A percentile compares a stretch with the other conserved stretches of the same genome.
Conservation (phyloP, 2,329 filamentous ascomycete species). For the Mycosphaerella sp. region DNA sequence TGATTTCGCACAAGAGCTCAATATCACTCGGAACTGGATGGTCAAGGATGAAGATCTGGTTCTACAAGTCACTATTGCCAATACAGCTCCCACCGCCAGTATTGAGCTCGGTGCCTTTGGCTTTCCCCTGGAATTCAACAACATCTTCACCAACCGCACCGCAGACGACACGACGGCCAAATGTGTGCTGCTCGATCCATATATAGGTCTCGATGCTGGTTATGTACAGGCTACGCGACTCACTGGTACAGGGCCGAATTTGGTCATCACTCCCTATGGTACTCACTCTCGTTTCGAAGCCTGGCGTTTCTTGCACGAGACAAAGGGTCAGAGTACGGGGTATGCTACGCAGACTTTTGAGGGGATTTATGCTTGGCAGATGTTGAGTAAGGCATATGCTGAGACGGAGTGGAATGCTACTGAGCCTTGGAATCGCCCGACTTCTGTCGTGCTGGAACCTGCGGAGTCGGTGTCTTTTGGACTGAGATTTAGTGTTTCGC, state of each 20-base stretch:
- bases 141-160: constrained; percentile 50
- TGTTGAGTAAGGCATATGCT: constrained; percentile 49
- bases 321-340: constrained; percentile 30
- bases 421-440: constrained; percentile 51
- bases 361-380: constrained; percentile 56
- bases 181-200: constrained; percentile 54
- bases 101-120: constrained; percentile 54
- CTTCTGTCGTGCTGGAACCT: constrained; percentile 41
- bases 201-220: constrained; percentile 54
- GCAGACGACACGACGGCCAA: constrained; percentile 45
- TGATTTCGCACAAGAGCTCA: constrained; percentile 31
- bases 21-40: constrained; percentile 49
- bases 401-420: constrained; percentile 50
- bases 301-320: constrained; percentile 49
- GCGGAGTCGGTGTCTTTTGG: constrained; percentile 37
- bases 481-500: background rate
- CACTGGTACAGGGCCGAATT: constrained; percentile 47
- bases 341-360: constrained; percentile 54
- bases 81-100: constrained; percentile 32
- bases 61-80: constrained; percentile 48
- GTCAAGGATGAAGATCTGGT: constrained; percentile 45
- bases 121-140: constrained; percentile 56
- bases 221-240: constrained; percentile 51
- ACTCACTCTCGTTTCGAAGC: constrained; percentile 48
- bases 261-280: constrained; percentile 50